These are phyloP conservation scores for Celoporthe dispersa DNA, from an alignment of 2,329 filamentous ascomycete genomes.

Conservation along the genomic window DNA sequence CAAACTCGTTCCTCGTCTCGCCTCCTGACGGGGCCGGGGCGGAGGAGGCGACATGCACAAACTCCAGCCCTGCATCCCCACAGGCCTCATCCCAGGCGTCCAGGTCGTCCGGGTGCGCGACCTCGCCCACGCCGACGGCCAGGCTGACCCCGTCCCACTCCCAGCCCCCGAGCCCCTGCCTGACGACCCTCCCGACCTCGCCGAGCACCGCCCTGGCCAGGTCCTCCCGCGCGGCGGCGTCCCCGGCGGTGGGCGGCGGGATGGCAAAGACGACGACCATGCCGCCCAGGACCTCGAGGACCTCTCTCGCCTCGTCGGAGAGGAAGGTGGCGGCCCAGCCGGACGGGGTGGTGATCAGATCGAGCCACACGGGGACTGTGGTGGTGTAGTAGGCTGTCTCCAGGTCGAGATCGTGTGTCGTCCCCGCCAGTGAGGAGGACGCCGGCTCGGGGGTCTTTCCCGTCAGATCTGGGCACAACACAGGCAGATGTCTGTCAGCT, in stretches of 20 bases:
- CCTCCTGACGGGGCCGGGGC: slow-evolving; percentile 21
- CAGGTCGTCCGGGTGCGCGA: slow-evolving; percentile 40
- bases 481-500: no score
- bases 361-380: slow-evolving; percentile 69
- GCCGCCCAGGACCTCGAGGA: slow-evolving; percentile 64
- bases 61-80: slow-evolving; percentile 63
- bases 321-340: slow-evolving; percentile 66
- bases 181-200: slow-evolving; percentile 59
- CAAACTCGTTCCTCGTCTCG: slow-evolving; percentile 59
- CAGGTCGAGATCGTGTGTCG: slow-evolving; percentile 59
- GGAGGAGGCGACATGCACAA: slow-evolving; percentile 51
- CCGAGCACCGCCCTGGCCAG: slow-evolving; percentile 49
- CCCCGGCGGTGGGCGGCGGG: slow-evolving; percentile 33
- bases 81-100: slow-evolving; percentile 67
- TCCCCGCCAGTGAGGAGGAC: slow-evolving; percentile 56
- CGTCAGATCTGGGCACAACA: slow-evolving; percentile 58
- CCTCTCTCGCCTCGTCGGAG: slow-evolving; percentile 63
- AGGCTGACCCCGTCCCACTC: slow-evolving; percentile 68
- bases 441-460: slow-evolving; percentile 48
- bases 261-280: slow-evolving; percentile 59
- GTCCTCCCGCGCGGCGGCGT: slow-evolving; percentile 28
- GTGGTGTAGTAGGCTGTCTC: slow-evolving; percentile 66
- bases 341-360: slow-evolving; percentile 55
- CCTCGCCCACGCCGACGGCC: slow-evolving; percentile 59
- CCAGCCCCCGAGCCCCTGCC: slow-evolving; percentile 62